phyloP scores from a whole-genome alignment of 1,139 yeast genomes.

The Candida tunisiensis region DNA sequence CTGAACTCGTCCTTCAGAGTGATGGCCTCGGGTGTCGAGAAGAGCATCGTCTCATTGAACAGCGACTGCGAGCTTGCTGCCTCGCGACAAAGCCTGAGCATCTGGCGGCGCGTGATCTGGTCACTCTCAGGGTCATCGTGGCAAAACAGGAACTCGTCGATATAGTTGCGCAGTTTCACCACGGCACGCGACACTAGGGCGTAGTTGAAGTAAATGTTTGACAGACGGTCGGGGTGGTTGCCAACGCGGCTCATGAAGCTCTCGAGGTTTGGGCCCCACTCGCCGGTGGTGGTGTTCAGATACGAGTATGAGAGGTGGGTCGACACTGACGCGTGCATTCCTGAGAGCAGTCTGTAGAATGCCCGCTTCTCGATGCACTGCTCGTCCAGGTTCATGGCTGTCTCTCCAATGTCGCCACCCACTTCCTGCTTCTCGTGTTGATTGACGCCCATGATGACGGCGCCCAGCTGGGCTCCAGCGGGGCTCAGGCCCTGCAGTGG shows the following conservation, averaged over 20 bases:
- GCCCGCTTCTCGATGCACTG: conserved; percentile 72
- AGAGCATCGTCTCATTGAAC: conserved; percentile 41
- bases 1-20: conserved; percentile 66
- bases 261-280: conserved; percentile 69
- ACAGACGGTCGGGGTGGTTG: conserved; percentile 68
- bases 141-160: conserved; percentile 33
- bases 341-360: conserved; percentile 75
- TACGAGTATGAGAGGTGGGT: conserved; percentile 85
- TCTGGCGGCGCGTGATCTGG: conserved; percentile 26
- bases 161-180: conserved; percentile 37
- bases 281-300: conserved; percentile 53
- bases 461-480: conserved; percentile 8
- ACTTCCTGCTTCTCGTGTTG: conserved; percentile 9
- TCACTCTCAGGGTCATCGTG: conserved; percentile 30
- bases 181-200: conserved; percentile 75
- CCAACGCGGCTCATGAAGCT: conserved; percentile 88
- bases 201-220: conserved; percentile 84
- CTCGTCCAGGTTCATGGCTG: conserved; percentile 18
- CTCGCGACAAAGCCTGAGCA: conserved; percentile 15
- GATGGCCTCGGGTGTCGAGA: conserved; percentile 26
- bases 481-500: too few species aligned
- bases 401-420: conserved; percentile 14
- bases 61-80: conserved; percentile 8
- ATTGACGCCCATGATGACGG: conserved; percentile 9
- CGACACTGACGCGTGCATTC: conserved; percentile 92